Evolutionary conservation across 2,329 filamentous ascomycete genomes (phyloP).

Genomic region (Grosmannia penicillata): DNA sequence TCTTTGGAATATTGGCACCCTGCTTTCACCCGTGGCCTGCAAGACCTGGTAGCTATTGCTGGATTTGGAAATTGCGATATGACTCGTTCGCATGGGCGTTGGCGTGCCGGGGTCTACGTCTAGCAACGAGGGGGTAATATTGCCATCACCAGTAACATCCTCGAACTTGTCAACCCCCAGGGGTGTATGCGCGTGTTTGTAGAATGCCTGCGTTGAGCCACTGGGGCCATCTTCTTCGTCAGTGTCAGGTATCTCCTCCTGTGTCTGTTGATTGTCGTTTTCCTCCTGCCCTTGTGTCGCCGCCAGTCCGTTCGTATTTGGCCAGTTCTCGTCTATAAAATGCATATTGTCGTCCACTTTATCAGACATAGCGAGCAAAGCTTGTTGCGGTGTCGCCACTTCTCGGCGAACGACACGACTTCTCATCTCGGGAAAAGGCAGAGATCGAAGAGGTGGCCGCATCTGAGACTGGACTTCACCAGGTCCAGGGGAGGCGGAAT

Average conservation of each 20-base stretch:
- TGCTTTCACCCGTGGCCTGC: no score
- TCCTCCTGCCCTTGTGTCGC: neutral
- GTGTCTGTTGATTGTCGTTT: neutral
- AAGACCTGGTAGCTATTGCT: no score
- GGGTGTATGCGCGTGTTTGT: neutral
- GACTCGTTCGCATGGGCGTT: slow-evolving; percentile 7
- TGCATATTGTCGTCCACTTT: no score
- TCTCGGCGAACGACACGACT: no score
- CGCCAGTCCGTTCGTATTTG: neutral
- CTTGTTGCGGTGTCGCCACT: no score
- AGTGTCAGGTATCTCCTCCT: slow-evolving; percentile 33
- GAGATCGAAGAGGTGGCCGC: no score
- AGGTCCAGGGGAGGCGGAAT: no score
- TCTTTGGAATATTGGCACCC: no score
- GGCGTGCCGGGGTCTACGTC: slow-evolving; percentile 15
- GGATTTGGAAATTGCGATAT: neutral
- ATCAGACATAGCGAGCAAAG: no score
- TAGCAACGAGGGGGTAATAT: neutral
- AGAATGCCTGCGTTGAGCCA: neutral
- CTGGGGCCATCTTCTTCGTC: slow-evolving; percentile 22
- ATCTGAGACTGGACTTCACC: neutral
- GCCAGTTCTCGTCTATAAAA: no score
- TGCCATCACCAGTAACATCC: neutral
- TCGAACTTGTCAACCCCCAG: neutral
- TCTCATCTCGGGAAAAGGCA: no score